Conservation (phyloP, 139 green algal genomes). For the Coelastrella sp. region DNA sequence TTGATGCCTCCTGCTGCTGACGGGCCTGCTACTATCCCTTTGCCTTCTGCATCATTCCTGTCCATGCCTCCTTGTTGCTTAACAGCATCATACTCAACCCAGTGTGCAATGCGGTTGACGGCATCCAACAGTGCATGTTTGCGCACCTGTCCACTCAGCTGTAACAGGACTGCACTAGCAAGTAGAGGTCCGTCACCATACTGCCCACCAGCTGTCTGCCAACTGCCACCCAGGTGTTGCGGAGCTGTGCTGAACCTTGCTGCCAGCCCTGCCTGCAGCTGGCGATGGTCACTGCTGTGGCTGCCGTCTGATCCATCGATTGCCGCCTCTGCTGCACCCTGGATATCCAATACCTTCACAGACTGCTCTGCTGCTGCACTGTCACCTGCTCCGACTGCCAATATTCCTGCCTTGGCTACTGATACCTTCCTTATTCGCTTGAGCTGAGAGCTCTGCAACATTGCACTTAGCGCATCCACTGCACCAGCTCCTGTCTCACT, state of each 20-base stretch:
- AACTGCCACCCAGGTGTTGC: neutral
- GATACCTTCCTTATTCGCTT: neutral
- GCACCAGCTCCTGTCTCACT: neutral
- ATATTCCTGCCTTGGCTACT: neutral
- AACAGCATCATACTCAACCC: slow-evolving; percentile 42
- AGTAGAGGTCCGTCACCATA: slow-evolving; percentile 42
- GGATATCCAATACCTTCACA: neutral
- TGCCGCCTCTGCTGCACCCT: neutral
- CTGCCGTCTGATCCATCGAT: neutral
- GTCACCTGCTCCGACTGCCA: neutral
- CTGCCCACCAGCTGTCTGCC: neutral
- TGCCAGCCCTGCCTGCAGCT: neutral
- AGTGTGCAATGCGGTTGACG: slow-evolving; percentile 25
- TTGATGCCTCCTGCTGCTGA: neutral
- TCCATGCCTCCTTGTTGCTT: neutral
- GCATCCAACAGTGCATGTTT: slow-evolving; percentile 22
- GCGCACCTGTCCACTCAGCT: slow-evolving; percentile 17
- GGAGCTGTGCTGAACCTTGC: slow-evolving; percentile 7
- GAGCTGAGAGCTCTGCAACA: neutral
- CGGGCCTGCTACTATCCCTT: neutral
- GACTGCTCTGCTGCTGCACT: slow-evolving; percentile 26
- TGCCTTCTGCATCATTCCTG: neutral
- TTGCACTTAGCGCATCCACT: neutral
- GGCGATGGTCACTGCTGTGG: neutral
- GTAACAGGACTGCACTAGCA: slow-evolving; percentile 34